Base-by-base conservation (phyloP, 495 filamentous ascomycete genomes). In the Daldinia childiae region DNA sequence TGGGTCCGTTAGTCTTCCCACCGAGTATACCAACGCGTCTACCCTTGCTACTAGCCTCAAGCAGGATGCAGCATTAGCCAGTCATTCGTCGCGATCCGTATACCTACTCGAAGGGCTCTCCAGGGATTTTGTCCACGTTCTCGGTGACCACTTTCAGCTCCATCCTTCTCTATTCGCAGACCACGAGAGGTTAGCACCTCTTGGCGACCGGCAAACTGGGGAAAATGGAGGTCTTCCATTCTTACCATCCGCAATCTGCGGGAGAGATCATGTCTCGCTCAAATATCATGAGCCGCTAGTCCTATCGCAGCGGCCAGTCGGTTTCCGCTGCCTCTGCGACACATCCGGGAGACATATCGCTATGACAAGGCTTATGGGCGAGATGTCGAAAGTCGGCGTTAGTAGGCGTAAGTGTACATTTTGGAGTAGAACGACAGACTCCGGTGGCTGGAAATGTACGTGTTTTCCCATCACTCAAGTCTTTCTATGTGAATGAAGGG, bases 31-130 rank as follows among this genome's bases (percentile, higher is more conserved):
- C 0, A 24, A 52, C 11, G 50, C 50, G 0, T 54, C 50, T 11
- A n/a, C 50, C 11, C 27, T 54, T 14, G 26, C 50, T 4, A 12
- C 24, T 21, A 14, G 24, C 12, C 50, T 54, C 24, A 8, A 0
- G 24, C 50, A n/a, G 15, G 50, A 54, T 2, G 2, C 24, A n/a
- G 50, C 21, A 29, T n/a, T 24, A 11, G 24, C 14, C 2, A 15
- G 3, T 1, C 50, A 11, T 54, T 30, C 24, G 12, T 57, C n/a
- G 29, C 29, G 29, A 0, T 32, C 54, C 5, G n/a, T 57, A 34
- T 57, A 57, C 30, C 8, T 57, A 3, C 54, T 57, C 54, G 54
- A 57, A 12, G 54, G 54, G 11, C 29, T 57, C 27, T 32, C 54
- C 3, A 15, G n/a, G 15, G 54, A 56, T 14, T 56, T 30, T 1